Evolutionary conservation across 371 early-diverging fungal species (phyloP).

Genomic region (Actinomortierella ambigua): DNA sequence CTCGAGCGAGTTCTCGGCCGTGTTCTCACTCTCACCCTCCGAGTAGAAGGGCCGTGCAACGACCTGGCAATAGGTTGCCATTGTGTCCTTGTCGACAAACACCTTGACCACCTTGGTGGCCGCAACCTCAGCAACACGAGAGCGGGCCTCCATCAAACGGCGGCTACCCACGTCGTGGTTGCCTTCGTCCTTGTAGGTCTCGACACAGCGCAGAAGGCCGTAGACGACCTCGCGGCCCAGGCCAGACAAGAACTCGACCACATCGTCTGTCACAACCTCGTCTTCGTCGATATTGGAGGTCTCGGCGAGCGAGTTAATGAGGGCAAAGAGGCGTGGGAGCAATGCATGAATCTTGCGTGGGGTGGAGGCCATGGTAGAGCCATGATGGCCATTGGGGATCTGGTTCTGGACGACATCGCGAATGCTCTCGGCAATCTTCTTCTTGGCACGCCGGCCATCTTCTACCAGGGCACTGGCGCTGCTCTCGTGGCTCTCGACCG

Average conservation of each 20-base stretch:
- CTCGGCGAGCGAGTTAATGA: conserved; percentile 39
- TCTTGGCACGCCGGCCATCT: no score
- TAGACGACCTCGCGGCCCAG: conserved; percentile 41
- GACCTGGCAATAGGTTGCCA: conserved; percentile 43
- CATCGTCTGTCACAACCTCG: conserved; percentile 37
- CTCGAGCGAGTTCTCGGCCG: conserved; percentile 43
- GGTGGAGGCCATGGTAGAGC: conserved; percentile 12
- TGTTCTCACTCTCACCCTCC: conserved; percentile 23
- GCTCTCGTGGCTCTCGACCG: no score
- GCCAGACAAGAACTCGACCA: conserved; percentile 33
- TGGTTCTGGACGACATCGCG: conserved; percentile 36
- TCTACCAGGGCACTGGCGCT: no score
- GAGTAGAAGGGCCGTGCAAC: conserved; percentile 34
- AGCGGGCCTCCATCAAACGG: conserved; percentile 28
- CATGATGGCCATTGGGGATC: conserved; percentile 39
- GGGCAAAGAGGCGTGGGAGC: conserved; percentile 32
- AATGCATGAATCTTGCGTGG: conserved; percentile 38
- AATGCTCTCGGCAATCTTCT: conserved; percentile 17
- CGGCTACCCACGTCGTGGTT: conserved; percentile 35
- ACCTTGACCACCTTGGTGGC: conserved; percentile 31
- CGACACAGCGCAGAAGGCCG: conserved; percentile 40
- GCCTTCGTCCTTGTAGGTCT: conserved; percentile 25
- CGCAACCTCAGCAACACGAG: conserved; percentile 25
- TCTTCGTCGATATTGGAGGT: conserved; percentile 23
- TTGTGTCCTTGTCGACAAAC: conserved; percentile 39